Conservation (phyloP, 495 filamentous ascomycete genomes). For the Diplogelasinospora grovesii region DNA sequence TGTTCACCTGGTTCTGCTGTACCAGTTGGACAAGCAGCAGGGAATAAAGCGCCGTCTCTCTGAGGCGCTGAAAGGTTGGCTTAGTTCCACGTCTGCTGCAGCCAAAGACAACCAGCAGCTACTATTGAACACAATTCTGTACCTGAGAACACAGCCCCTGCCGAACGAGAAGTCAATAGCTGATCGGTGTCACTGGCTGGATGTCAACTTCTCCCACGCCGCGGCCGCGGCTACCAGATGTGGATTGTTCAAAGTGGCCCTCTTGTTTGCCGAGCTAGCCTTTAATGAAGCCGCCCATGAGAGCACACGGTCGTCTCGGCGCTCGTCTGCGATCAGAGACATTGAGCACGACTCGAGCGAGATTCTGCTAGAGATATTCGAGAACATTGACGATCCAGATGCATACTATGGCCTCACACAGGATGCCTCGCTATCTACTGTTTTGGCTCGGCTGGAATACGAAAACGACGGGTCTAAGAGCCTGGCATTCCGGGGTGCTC, state of each 20-base stretch:
- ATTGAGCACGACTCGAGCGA: slow-evolving; percentile 50
- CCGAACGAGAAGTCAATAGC: slow-evolving; percentile 67
- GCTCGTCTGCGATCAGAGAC: slow-evolving; percentile 56
- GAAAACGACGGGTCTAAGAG: slow-evolving; percentile 84
- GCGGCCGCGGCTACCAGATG: slow-evolving; percentile 73
- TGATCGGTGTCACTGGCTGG: slow-evolving; percentile 78
- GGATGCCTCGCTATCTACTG: slow-evolving; percentile 62
- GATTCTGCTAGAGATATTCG: slow-evolving; percentile 72
- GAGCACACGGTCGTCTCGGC: slow-evolving; percentile 49
- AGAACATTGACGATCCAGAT: slow-evolving; percentile 90
- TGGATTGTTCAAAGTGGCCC: slow-evolving; percentile 77
- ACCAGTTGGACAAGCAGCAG: slow-evolving; percentile 42
- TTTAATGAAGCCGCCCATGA: slow-evolving; percentile 52
- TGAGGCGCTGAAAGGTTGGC: slow-evolving; percentile 43
- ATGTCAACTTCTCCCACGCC: slow-evolving; percentile 66
- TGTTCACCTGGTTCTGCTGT: slow-evolving; percentile 67
- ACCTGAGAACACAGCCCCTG: slow-evolving; percentile 75
- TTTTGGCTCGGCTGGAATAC: slow-evolving; percentile 81
- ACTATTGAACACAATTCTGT: slow-evolving; percentile 76
- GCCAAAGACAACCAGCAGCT: slow-evolving; percentile 46
- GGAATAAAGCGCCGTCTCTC: slow-evolving; percentile 44
- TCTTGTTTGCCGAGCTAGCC: slow-evolving; percentile 75
- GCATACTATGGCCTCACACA: slow-evolving; percentile 92
- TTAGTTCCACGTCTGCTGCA: slow-evolving; percentile 31
- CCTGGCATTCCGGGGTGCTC: slow-evolving; percentile 84